These are phyloP conservation scores for Crithidia fasciculata DNA, from an alignment of 208 protist species.

Conservation along the genomic window DNA sequence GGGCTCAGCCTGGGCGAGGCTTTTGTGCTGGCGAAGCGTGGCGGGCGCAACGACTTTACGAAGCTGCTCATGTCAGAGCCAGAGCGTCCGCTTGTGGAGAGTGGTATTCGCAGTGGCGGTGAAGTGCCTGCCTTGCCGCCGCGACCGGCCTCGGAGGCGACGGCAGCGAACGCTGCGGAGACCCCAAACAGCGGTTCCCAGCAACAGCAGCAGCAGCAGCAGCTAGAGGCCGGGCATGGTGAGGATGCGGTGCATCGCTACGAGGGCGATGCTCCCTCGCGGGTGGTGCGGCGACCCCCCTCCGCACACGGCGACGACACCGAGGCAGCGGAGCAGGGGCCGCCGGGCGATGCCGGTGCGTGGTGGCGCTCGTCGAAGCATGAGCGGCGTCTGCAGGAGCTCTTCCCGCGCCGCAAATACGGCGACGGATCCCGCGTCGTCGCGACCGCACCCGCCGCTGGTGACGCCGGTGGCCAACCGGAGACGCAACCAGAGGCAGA, in stretches of 20 bases:
- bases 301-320: not conserved
- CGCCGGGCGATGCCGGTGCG: slow-evolving; percentile 45
- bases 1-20: slow-evolving; percentile 78
- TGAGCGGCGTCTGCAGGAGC: slow-evolving; percentile 66
- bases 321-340: not conserved
- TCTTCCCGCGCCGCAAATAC: slow-evolving; percentile 73
- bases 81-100: slow-evolving; percentile 36
- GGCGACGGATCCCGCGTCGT: slow-evolving; percentile 48
- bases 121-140: slow-evolving; percentile 14
- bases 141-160: slow-evolving; percentile 10
- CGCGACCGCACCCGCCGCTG: not conserved
- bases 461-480: not conserved
- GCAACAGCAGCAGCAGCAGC: slow-evolving; percentile 7
- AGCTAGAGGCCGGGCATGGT: not conserved
- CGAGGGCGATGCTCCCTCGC: slow-evolving; percentile 14
- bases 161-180: not conserved
- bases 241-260: slow-evolving; percentile 24
- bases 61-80: slow-evolving; percentile 88
- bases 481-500: not conserved
- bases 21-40: slow-evolving; percentile 84
- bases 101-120: not conserved
- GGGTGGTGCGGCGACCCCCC: slow-evolving; percentile 13
- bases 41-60: slow-evolving; percentile 78
- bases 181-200: not conserved
- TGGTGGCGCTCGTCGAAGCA: slow-evolving; percentile 78